Conservation (phyloP, 345 rosid genomes). For the Viola odorata region DNA sequence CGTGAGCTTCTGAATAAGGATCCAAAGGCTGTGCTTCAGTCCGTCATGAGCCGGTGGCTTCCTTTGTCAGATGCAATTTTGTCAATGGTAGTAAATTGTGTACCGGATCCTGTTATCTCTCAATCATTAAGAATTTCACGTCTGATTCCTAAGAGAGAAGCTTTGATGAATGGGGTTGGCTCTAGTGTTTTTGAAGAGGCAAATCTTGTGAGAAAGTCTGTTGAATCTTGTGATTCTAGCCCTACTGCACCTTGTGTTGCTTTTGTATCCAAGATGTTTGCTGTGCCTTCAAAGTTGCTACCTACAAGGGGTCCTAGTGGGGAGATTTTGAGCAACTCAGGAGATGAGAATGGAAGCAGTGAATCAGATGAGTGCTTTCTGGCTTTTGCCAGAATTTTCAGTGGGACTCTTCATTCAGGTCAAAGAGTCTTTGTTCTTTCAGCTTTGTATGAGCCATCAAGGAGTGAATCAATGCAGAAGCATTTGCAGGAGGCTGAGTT, state of each 20-base stretch:
- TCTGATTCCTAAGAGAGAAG: constrained; percentile 67
- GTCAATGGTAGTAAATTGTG: constrained; percentile 79
- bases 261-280: constrained; percentile 95
- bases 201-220: constrained; percentile 60
- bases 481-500: constrained; percentile 81
- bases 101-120: constrained; percentile 78
- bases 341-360: constrained; percentile 42
- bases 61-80: constrained; percentile 80
- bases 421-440: constrained; percentile 75
- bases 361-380: constrained; percentile 91
- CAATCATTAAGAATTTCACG: constrained; percentile 63
- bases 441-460: constrained; percentile 75
- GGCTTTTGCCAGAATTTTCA: constrained; percentile 92
- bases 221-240: constrained; percentile 67
- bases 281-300: constrained; percentile 67
- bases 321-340: constrained; percentile 47
- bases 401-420: constrained; percentile 63
- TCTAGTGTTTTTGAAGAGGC: constrained; percentile 55
- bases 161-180: constrained; percentile 36
- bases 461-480: constrained; percentile 61
- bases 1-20: constrained; percentile 93
- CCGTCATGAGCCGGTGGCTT: constrained; percentile 91
- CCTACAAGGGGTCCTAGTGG: constrained; percentile 67
- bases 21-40: constrained; percentile 67
- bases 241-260: constrained; percentile 65